phyloP scores from a whole-genome alignment of 139 green algal genomes.

The Nannochloris sp. region DNA sequence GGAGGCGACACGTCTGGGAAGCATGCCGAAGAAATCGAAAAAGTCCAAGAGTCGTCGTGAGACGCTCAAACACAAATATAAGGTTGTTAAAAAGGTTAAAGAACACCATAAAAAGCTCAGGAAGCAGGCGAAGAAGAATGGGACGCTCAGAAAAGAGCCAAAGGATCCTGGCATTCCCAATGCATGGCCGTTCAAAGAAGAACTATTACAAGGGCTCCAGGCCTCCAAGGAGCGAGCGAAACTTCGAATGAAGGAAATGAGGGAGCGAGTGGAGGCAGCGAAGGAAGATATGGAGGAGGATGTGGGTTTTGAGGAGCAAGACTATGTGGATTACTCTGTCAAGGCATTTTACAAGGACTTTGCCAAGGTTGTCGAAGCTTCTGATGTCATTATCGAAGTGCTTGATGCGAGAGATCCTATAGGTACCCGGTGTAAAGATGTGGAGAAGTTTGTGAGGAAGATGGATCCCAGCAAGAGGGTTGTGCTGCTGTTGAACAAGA shows the following conservation, averaged over 20 bases:
- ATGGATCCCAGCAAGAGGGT: slow-evolving; percentile 79
- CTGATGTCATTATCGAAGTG: slow-evolving; percentile 91
- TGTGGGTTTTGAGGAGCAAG: background rate
- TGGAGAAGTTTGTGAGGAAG: slow-evolving; percentile 80
- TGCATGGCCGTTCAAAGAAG: slow-evolving; percentile 89
- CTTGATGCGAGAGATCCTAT: slow-evolving; percentile 91
- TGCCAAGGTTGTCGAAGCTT: slow-evolving; percentile 77
- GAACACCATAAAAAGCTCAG: slow-evolving; percentile 29
- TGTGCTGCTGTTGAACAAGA: slow-evolving; percentile 98
- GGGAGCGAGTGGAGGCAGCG: background rate
- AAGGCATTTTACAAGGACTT: slow-evolving; percentile 94
- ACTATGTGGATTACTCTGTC: slow-evolving; percentile 50
- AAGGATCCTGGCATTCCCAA: slow-evolving; percentile 91
- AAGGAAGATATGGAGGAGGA: slow-evolving; percentile 5
- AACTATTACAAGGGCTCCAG: slow-evolving; percentile 85
- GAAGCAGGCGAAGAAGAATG: slow-evolving; percentile 80
- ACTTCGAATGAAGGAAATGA: slow-evolving; percentile 34
- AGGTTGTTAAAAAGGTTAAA: slow-evolving; percentile 66
- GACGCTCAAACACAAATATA: slow-evolving; percentile 92
- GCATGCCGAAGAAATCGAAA: slow-evolving; percentile 74
- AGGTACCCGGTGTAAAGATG: slow-evolving; percentile 79
- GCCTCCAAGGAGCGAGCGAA: slow-evolving; percentile 59
- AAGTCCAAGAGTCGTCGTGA: slow-evolving; percentile 88
- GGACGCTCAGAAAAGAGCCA: slow-evolving; percentile 40
- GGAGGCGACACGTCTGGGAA: background rate